Evolutionary conservation across 106 monocot genomes (phyloP).

Genomic region (Xerophyta viscosa): DNA sequence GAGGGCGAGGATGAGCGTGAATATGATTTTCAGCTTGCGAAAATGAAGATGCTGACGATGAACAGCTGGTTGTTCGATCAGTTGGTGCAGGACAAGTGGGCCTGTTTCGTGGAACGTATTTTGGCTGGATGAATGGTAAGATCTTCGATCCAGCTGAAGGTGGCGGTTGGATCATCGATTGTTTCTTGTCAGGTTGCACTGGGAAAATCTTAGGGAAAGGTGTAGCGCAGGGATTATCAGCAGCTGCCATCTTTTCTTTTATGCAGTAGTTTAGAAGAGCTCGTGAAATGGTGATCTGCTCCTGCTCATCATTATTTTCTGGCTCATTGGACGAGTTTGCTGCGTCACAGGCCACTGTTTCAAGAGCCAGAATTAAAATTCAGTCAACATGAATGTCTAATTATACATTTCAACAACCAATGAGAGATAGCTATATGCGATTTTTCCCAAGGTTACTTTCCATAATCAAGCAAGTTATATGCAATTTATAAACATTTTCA

Average conservation of each 20-base stretch:
- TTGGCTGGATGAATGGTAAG: constrained; percentile 67
- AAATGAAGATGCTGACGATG: not conserved
- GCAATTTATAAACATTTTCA: too few relatives aligned
- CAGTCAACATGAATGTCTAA: too few relatives aligned
- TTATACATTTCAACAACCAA: too few relatives aligned
- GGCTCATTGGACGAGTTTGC: constrained; percentile 52
- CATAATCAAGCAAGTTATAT: too few relatives aligned
- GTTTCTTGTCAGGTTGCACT: constrained; percentile 37
- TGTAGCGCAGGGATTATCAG: constrained; percentile 38
- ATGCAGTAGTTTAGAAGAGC: constrained; percentile 74
- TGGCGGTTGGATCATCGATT: constrained; percentile 13
- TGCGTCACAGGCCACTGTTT: constrained; percentile 6
- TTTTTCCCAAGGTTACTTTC: too few relatives aligned
- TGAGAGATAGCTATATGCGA: too few relatives aligned
- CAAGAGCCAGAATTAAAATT: too few relatives aligned
- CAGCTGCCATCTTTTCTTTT: constrained; percentile 87
- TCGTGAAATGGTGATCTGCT: constrained; percentile 80
- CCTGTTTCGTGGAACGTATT: constrained; percentile 24
- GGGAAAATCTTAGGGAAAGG: constrained; percentile 77
- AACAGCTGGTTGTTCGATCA: not conserved
- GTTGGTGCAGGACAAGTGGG: constrained; percentile 24
- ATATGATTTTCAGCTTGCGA: constrained; percentile 15
- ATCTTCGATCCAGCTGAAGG: constrained; percentile 58
- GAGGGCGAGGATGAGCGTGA: constrained; percentile 7
- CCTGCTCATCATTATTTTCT: constrained; percentile 87